phyloP scores from a whole-genome alignment of 2,329 filamentous ascomycete species.

The Fusarium pseudocircinatum region DNA sequence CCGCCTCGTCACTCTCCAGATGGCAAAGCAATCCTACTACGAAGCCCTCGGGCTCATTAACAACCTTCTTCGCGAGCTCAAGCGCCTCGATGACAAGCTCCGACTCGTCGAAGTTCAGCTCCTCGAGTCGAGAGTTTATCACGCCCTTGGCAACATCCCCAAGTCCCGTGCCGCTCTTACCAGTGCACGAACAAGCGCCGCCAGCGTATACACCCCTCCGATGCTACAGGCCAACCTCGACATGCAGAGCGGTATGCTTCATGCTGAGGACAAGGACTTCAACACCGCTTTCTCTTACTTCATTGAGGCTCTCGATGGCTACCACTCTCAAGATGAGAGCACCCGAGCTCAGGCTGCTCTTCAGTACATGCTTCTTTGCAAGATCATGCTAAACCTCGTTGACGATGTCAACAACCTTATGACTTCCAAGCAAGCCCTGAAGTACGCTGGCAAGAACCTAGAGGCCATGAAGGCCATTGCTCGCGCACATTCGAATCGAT shows the following conservation, averaged over 20 bases:
- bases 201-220: conserved; percentile 96
- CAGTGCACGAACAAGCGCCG: conserved; percentile 91
- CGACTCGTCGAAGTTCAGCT: conserved; percentile 98
- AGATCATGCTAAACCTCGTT: conserved; percentile 97
- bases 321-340: conserved; percentile 90
- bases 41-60: conserved; percentile 98
- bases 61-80: conserved; percentile 92
- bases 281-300: conserved; percentile 99
- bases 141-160: conserved; percentile 94
- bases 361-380: conserved; percentile 99
- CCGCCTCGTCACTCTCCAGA: conserved; percentile 90
- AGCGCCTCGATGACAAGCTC: conserved; percentile 97
- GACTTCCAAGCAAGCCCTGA: conserved; percentile 94
- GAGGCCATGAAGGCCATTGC: conserved; percentile 99
- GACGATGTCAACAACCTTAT: conserved; percentile 97
- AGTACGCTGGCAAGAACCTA: conserved; percentile 93
- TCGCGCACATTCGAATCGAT: conserved; percentile 92
- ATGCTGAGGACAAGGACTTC: conserved; percentile 98
- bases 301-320: conserved; percentile 97
- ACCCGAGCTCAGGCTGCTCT: conserved; percentile 93
- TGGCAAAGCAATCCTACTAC: conserved; percentile 97
- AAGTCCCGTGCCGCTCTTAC: conserved; percentile 96
- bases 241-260: conserved; percentile 99
- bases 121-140: conserved; percentile 95
- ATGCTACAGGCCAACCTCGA: conserved; percentile 95